Conservation (phyloP, 164 flowering plant species). For the Brasenia schreberi region DNA sequence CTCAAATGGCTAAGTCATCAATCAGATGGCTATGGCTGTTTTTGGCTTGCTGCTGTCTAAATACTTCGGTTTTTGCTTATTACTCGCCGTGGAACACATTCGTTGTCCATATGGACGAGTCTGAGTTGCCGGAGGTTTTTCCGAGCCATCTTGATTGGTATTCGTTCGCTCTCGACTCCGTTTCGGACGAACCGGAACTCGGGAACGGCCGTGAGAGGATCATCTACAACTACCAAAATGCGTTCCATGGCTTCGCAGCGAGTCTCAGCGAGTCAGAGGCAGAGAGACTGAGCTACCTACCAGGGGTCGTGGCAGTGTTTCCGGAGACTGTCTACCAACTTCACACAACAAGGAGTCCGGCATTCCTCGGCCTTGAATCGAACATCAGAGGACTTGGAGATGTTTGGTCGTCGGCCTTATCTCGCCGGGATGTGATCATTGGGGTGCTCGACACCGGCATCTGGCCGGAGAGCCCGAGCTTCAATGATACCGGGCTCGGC, state of each 20-base stretch:
- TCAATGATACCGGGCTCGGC: conserved; percentile 51
- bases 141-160: conserved; percentile 7
- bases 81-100: conserved; percentile 4
- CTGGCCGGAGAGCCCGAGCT: conserved; percentile 82
- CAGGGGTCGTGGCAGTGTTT: conserved; percentile 46
- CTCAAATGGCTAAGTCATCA: background rate
- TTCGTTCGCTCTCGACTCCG: background rate
- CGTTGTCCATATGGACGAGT: conserved; percentile 22
- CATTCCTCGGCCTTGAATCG: conserved; percentile 51
- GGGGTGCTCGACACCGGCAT: conserved; percentile 88
- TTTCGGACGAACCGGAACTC: conserved; percentile 1
- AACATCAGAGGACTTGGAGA: conserved; percentile 6
- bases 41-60: background rate
- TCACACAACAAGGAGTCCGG: conserved; percentile 86
- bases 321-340: conserved; percentile 51
- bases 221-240: conserved; percentile 51
- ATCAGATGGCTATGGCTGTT: background rate
- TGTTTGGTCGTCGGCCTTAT: conserved; percentile 21
- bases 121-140: conserved; percentile 15
- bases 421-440: conserved; percentile 50
- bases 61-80: background rate
- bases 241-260: conserved; percentile 80
- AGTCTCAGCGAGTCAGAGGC: conserved; percentile 46
- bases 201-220: conserved; percentile 23
- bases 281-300: conserved; percentile 21